Base-by-base conservation (phyloP, 441 rosid species). In the Bocquillonia castaneifolia region DNA sequence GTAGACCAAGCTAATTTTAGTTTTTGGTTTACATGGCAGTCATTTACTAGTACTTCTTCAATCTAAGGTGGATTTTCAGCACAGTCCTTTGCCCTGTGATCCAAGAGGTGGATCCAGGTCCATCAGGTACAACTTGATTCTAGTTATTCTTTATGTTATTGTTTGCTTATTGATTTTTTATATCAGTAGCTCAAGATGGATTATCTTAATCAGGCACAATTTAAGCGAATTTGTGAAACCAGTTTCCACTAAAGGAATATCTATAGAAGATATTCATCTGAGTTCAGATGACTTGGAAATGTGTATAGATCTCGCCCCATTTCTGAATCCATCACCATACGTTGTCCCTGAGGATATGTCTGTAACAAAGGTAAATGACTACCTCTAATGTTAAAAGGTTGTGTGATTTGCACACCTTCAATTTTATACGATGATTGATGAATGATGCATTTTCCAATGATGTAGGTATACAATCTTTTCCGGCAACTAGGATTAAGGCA, bases 341-440 rank as follows among this genome's bases (percentile, higher is more conserved):
- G 81, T 94, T 75, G 98, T 94, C 58, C 94, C 98, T 2, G 99
- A 94, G 82, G 99, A 94, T 66, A 92, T 94, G 99, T 94, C 99
- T 10, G 73, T 94, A 81, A 83, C 99, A 29, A 94, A 94, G 97
- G 99, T 92, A 67, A 62, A 25, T 23, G 45, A 26, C 22, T 72
- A 14, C 26, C 52, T 17, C 2, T 28, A 13, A 3, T 44, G n/a
- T n/a, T n/a, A n/a, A n/a, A n/a, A n/a, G n/a, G n/a, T n/a, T n/a
- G 42, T 23, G 18, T 47, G 44, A 18, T 45, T 20, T 63, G 28
- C 61, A 15, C 7, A 7, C 28, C 37, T 64, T 65, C 59, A 29
- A 39, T 63, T 39, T 61, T 31, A 17, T 53, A 55, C 31, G 74
- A 32, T 58, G 66, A 61, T 7, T 71, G 22, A 56, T 68, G 56